Evolutionary conservation across 2,329 filamentous ascomycete species (phyloP).

Genomic region (Zymoseptoria passerinii): DNA sequence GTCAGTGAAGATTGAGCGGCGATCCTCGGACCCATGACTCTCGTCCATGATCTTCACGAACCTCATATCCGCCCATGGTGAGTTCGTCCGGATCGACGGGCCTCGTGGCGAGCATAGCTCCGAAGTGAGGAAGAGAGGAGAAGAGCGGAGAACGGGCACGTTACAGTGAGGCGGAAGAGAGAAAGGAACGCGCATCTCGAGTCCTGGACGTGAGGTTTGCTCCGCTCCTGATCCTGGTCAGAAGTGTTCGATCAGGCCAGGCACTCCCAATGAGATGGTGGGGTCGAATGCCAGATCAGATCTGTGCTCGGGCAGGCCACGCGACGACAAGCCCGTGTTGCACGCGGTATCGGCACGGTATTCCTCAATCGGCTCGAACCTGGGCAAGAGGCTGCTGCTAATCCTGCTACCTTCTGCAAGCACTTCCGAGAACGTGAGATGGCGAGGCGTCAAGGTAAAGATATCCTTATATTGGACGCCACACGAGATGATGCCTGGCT

Average conservation of each 20-base stretch:
- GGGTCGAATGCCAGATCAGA: neutral
- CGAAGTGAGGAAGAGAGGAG: neutral
- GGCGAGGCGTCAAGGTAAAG: neutral
- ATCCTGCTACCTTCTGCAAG: neutral
- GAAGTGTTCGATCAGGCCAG: neutral
- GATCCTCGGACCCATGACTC: neutral
- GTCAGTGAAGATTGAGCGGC: constrained; percentile 2
- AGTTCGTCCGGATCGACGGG: neutral
- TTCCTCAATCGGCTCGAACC: neutral
- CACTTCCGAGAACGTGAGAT: neutral
- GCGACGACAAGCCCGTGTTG: neutral
- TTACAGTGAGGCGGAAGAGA: neutral
- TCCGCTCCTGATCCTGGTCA: neutral
- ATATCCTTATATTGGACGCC: neutral
- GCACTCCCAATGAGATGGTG: neutral
- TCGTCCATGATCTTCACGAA: neutral
- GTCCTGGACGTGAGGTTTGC: neutral
- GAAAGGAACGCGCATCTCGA: neutral
- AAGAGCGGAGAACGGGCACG: neutral
- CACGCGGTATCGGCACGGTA: neutral
- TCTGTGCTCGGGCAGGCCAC: neutral
- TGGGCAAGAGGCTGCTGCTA: no score
- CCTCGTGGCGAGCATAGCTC: neutral
- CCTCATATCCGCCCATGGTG: neutral
- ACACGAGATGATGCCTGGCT: neutral